Base-by-base conservation (phyloP, 2,329 filamentous ascomycete species). In the Monosporascus sp. region DNA sequence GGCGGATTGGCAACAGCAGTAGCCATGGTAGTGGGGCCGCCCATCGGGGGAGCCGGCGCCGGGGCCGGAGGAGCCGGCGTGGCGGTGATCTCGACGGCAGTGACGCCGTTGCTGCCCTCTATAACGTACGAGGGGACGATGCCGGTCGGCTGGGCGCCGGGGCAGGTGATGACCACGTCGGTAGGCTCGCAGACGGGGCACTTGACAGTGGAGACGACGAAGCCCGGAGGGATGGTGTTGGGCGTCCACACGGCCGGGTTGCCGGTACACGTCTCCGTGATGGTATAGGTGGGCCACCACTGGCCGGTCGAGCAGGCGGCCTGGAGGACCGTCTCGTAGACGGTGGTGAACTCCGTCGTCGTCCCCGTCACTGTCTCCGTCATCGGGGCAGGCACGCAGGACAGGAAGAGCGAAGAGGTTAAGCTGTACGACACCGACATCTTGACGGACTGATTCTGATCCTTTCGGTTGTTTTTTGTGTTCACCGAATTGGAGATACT, bases 241-340 rank as follows among this genome's bases (percentile, higher is more conserved):
- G 64, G 63, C 14, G 61, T 60, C 57, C 67, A 70, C 49, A 60
- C 55, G 50, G 57, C 55, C 46, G 60, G 61, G 54, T 63, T 58
- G 49, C 70, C 71, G 14, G 60, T 55, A 60, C 68, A 70, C 28
- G 65, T 66, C 61, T 74, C 67, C 8, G 60, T 63, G 60, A 75
- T 59, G 50, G 72, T 75, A 65, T 74, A 76, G 35, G 70, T 71
- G 37, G 73, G 71, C 38, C 66, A 52, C 72, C 73, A 74, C 47
- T 59, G 54, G 56, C 66, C 62, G n/a, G 68, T 71, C 53, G 67
- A 60, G 59, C 70, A 71, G 51, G 71, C 72, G 9, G 73, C 72
- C 28, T 63, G 64, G 24, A 67, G 58, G 41, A 66, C 65, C 31
- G 70, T 71, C 58, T 65, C 63, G 63, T 74, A 76, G 43, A 69